Percentiles rank a stretch among this genome's conserved stretches.
Evolutionary conservation across 805 yeast genomes (phyloP).

Genomic region (Yarrowia osloensis): DNA sequence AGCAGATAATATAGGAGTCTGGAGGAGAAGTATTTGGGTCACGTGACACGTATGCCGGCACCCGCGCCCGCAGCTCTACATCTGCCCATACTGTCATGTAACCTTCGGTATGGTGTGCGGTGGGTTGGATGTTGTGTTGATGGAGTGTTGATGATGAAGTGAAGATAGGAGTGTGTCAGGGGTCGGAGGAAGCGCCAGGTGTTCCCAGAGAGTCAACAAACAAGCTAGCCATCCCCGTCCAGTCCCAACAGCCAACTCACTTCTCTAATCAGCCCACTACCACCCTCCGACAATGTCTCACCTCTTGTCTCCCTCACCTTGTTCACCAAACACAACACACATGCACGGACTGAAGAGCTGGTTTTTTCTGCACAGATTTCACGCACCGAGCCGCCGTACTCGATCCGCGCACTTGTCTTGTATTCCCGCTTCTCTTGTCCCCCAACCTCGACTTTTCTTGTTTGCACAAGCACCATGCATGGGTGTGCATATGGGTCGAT

Average conservation of each 20-base stretch:
- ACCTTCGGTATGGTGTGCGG: background rate
- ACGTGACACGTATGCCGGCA: background rate
- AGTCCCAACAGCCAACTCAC: no score
- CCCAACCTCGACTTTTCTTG: background rate
- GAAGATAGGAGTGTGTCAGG: no score
- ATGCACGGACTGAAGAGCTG: no score
- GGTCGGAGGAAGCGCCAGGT: no score
- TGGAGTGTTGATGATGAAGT: no score
- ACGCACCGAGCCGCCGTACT: background rate
- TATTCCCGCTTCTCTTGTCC: background rate
- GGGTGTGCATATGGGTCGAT: slow-evolving; percentile 4
- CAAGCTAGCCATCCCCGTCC: no score
- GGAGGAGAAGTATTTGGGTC: background rate
- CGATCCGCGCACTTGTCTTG: background rate
- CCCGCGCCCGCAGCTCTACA: background rate
- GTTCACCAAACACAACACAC: background rate
- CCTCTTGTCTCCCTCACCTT: background rate
- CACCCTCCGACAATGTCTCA: no score
- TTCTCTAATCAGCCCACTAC: no score
- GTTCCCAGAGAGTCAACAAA: no score
- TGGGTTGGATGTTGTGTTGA: no score
- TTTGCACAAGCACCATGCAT: background rate
- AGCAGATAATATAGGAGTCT: background rate
- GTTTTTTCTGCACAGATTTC: background rate
- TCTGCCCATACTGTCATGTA: background rate